Conservation (phyloP, 305 asterid species). For the Fraxinus paxiana region DNA sequence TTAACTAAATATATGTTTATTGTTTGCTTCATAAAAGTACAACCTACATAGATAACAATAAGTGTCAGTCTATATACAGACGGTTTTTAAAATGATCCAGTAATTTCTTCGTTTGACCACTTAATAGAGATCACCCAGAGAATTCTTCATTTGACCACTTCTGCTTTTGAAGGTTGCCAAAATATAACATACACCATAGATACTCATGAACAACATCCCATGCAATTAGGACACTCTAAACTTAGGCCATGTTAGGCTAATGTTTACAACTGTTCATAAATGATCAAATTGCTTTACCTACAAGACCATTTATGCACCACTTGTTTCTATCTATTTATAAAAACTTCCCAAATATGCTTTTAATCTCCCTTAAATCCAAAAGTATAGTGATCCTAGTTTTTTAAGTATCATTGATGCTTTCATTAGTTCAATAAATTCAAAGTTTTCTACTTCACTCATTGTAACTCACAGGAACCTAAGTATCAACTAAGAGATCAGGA, state of each 20-base stretch:
- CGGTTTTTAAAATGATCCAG: background rate
- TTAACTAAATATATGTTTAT: constrained; percentile 1
- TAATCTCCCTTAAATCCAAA: background rate
- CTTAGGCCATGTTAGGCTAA: background rate
- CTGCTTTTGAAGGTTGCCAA: background rate
- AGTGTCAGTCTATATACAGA: background rate
- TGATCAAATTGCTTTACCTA: background rate
- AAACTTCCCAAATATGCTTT: background rate
- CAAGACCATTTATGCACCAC: background rate
- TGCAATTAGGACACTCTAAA: background rate
- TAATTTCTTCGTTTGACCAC: background rate
- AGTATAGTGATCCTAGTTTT: background rate
- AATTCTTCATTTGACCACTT: background rate
- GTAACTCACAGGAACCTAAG: background rate
- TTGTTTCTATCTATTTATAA: background rate
- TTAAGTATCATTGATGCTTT: background rate
- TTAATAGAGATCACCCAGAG: background rate
- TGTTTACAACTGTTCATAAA: background rate
- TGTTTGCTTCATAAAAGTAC: background rate
- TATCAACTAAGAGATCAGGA: background rate
- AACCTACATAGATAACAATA: background rate
- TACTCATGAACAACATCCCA: background rate
- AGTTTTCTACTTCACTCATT: background rate
- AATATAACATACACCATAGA: background rate
- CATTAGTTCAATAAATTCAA: background rate